Evolutionary conservation across 305 asterid genomes (phyloP), one percentile per base, ranked within the genome.

Genomic region (Fraxinus latifolia): DNA sequence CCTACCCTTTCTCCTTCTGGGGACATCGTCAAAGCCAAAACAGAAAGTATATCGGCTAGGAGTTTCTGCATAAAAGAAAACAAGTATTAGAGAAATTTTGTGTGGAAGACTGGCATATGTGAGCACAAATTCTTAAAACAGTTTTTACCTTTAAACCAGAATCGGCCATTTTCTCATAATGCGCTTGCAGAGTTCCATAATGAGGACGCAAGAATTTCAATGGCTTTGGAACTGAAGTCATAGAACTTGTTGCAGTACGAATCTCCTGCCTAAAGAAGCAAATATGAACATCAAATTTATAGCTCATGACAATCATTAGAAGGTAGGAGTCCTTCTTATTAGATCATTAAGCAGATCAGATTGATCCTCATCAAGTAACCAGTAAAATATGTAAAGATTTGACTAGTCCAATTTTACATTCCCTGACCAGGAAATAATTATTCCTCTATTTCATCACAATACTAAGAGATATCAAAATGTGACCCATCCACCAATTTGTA

Each of bases 181-280:
- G 90, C 21, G 89, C 87, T 88, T 93, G 97, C 25, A 96, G 88
- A 82, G 98, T 95, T 83, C 92, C 98, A 91, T 95, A 95, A 88
- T 95, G 98, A 75, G 98, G 98, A n/a, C 98, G 97, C 82, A 96
- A 88, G 87, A 96, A 95, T 88, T 96, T 95, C 84, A 96, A 84
- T 37, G 99, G 98, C 87, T 96, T 95, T 7, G 98, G 98, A 77
- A 96, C 98, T 36, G 98, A 93, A 79, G 99, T 96, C 98, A 96
- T 96, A 15, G 99, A 96, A 87, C 99, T 96, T 79, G 98, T 96
- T 19, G 99, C 91, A n/a, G 92, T 90, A 5, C 98, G 95, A 78
- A 96, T 96, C 89, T 96, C 99, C 88, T 96, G 97, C 86, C 99
- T 96, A 75, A 37, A 74, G 77, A 55, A 65, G 84, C 81, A 81